These are phyloP conservation scores for Cytospora chrysosperma DNA, from an alignment of 2,329 filamentous ascomycete species.

Conservation along the genomic window DNA sequence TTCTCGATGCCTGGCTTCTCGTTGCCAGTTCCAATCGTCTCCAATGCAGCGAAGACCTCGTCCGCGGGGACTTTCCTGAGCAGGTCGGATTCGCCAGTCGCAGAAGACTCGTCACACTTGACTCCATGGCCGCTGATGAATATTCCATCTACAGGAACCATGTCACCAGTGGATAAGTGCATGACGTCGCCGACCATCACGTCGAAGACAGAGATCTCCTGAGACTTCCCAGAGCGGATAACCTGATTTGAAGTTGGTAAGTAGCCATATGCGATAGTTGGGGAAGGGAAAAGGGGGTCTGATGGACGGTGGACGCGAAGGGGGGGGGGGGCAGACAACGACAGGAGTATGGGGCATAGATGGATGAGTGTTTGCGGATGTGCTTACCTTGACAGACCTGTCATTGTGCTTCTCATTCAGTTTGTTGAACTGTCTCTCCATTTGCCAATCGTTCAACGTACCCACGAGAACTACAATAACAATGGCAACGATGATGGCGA, in stretches of 20 bases:
- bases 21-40: conserved; percentile 46
- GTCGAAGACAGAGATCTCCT: conserved; percentile 64
- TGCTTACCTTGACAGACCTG: conserved; percentile 48
- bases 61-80: conserved; percentile 65
- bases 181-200: conserved; percentile 69
- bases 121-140: conserved; percentile 56
- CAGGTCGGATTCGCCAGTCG: conserved; percentile 71
- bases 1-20: conserved; percentile 36
- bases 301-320: no score
- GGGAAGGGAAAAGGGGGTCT: no score
- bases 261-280: no score
- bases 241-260: conserved; percentile 44
- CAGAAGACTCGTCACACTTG: conserved; percentile 71
- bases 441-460: conserved; percentile 66
- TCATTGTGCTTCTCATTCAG: conserved; percentile 64
- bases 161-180: conserved; percentile 66
- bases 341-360: no score
- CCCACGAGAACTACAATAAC: conserved; percentile 63
- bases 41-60: conserved; percentile 56
- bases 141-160: conserved; percentile 69
- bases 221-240: conserved; percentile 63
- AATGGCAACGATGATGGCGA: conserved; percentile 65
- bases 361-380: background rate
- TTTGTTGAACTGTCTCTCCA: conserved; percentile 63
- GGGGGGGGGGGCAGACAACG: no score